Evolutionary conservation across 495 filamentous ascomycete species (phyloP).

Genomic region (Xylaria telfairii): DNA sequence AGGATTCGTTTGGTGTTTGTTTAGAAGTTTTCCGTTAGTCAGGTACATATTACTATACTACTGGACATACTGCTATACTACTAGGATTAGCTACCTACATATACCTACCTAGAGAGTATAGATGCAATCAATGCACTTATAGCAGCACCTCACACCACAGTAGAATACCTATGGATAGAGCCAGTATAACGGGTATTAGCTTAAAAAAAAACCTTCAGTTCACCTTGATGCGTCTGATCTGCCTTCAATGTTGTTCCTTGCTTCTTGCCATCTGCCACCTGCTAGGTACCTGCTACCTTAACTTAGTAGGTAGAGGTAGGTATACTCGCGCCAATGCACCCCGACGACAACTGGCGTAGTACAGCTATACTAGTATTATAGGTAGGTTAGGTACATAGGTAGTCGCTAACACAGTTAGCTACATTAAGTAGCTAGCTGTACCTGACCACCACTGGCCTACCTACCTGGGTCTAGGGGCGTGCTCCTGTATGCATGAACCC

Average conservation of each 20-base stretch:
- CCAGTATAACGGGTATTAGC: not conserved
- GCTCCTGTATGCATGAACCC: constrained; percentile 27
- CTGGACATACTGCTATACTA: too few relatives aligned
- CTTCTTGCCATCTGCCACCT: not conserved
- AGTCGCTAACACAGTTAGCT: not conserved
- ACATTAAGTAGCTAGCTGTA: not conserved
- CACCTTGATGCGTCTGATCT: not conserved
- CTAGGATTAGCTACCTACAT: too few relatives aligned
- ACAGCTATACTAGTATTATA: not conserved
- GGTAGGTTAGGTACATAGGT: too few relatives aligned
- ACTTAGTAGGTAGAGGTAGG: not conserved
- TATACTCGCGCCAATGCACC: not conserved
- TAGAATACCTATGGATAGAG: too few relatives aligned
- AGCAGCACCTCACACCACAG: too few relatives aligned
- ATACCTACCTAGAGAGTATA: too few relatives aligned
- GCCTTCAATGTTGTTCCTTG: too few relatives aligned
- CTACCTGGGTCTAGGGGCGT: constrained; percentile 7
- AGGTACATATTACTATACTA: too few relatives aligned
- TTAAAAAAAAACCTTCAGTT: not conserved
- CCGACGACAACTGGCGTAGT: constrained; percentile 1
- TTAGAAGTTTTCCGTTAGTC: not conserved
- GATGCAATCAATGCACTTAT: too few relatives aligned
- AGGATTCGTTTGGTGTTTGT: constrained; percentile 1
- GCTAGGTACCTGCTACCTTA: not conserved
- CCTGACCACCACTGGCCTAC: constrained; percentile 14